Percentiles rank a stretch among this genome's conserved stretches.
Evolutionary conservation across 2,329 filamentous ascomycete species (phyloP).

Genomic region (Stemphylium lycopersici): DNA sequence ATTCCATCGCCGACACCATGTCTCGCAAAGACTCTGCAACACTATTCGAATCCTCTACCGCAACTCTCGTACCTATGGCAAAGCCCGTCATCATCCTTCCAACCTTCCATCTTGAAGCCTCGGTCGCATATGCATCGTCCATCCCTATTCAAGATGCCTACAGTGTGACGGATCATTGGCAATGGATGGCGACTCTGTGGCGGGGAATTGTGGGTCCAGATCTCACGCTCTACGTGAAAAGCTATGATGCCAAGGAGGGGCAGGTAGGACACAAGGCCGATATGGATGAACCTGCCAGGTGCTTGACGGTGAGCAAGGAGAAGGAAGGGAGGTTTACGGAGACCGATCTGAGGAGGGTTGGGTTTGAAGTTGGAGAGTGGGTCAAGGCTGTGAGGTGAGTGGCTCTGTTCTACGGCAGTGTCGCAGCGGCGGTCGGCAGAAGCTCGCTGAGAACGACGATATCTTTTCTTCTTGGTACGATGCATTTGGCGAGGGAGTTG

Average conservation of each 20-base stretch:
- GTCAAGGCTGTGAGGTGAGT: slow-evolving; percentile 50
- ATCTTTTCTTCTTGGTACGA: not conserved
- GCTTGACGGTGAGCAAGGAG: slow-evolving; percentile 47
- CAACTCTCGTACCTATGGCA: slow-evolving; percentile 5
- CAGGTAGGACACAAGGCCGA: slow-evolving; percentile 48
- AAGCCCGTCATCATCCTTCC: slow-evolving; percentile 78
- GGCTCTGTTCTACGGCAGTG: not conserved
- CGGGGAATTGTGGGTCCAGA: slow-evolving; percentile 83
- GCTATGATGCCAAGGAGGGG: slow-evolving; percentile 36
- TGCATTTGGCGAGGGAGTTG: not conserved
- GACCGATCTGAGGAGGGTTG: slow-evolving; percentile 70
- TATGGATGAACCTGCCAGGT: slow-evolving; percentile 49
- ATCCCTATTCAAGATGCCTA: slow-evolving; percentile 80
- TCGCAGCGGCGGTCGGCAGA: not conserved
- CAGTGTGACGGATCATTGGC: slow-evolving; percentile 88
- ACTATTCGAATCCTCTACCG: slow-evolving; percentile 11
- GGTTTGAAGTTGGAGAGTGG: slow-evolving; percentile 90
- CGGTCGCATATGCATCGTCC: slow-evolving; percentile 74
- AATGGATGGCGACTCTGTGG: slow-evolving; percentile 96
- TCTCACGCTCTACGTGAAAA: slow-evolving; percentile 71
- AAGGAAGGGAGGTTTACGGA: slow-evolving; percentile 47
- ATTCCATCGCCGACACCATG: slow-evolving; percentile 8
- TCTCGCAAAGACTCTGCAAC: slow-evolving; percentile 29
- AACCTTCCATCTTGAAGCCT: slow-evolving; percentile 78
- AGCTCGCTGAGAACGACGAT: not conserved